Conservation (phyloP, 495 filamentous ascomycete genomes). For the Xylaria venustula region DNA sequence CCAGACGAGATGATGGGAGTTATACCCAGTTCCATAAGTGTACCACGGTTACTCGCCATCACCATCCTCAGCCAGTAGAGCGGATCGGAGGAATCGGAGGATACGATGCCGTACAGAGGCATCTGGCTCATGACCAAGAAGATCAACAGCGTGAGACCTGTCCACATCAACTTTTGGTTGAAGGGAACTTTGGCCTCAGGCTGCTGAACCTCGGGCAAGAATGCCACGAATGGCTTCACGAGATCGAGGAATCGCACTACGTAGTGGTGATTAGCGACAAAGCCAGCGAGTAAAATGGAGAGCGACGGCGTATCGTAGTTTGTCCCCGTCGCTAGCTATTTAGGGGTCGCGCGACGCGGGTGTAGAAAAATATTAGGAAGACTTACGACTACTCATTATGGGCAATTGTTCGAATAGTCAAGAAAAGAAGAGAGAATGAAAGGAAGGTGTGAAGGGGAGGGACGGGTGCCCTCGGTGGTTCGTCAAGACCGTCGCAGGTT, state of each 20-base stretch:
- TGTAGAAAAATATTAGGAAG: slow-evolving; percentile 27
- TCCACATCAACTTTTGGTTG: slow-evolving; percentile 99
- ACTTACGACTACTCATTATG: slow-evolving; percentile 60
- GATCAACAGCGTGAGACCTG: slow-evolving; percentile 91
- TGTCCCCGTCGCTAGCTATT: slow-evolving; percentile 23
- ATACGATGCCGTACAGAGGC: slow-evolving; percentile 94
- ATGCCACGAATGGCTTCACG: slow-evolving; percentile 98
- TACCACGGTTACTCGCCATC: slow-evolving; percentile 98
- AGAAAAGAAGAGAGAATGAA: slow-evolving; percentile 44
- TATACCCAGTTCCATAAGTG: slow-evolving; percentile 98
- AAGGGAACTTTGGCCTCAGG: slow-evolving; percentile 96
- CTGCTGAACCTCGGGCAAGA: slow-evolving; percentile 97
- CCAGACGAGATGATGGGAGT: slow-evolving; percentile 99
- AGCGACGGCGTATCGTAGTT: slow-evolving; percentile 32
- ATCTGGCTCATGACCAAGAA: slow-evolving; percentile 99
- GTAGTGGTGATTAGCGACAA: slow-evolving; percentile 28
- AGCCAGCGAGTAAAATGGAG: slow-evolving; percentile 21
- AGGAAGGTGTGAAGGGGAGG: slow-evolving; percentile 37
- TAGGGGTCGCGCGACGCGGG: slow-evolving; percentile 31
- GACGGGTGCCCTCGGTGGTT: slow-evolving; percentile 28
- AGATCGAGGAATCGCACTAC: slow-evolving; percentile 98
- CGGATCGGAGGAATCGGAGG: slow-evolving; percentile 94
- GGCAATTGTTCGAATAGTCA: slow-evolving; percentile 41
- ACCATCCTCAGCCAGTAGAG: slow-evolving; percentile 99
- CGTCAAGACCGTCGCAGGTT: slow-evolving; percentile 34